Evolutionary conservation across 1,284 basidiomycete species (phyloP).

Genomic region (Tremellales sp.): DNA sequence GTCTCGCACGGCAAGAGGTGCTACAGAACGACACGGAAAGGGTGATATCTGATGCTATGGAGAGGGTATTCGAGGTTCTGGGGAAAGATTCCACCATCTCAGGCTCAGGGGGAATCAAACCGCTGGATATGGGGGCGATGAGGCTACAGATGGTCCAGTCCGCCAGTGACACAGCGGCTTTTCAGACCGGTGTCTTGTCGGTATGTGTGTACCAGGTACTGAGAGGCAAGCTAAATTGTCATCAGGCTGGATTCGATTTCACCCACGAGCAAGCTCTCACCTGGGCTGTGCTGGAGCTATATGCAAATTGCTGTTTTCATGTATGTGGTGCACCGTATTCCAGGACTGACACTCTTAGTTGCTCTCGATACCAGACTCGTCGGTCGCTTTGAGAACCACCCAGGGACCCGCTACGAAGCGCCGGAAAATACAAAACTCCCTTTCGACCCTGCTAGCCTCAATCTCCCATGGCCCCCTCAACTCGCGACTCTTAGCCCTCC

Average conservation of each 20-base stretch:
- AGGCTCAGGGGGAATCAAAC: conserved; percentile 56
- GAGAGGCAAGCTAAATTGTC: conserved; percentile 6
- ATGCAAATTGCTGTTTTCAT: conserved; percentile 70
- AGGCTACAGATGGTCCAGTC: conserved; percentile 8
- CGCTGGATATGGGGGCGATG: conserved; percentile 58
- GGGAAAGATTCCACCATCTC: conserved; percentile 63
- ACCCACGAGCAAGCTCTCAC: conserved; percentile 63
- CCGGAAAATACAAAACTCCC: conserved; percentile 51
- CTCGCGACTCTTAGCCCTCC: conserved; percentile 57
- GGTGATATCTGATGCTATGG: conserved; percentile 48
- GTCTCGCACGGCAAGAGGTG: conserved; percentile 52
- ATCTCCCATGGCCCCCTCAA: conserved; percentile 48
- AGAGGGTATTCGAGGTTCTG: conserved; percentile 52
- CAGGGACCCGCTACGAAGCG: conserved; percentile 54
- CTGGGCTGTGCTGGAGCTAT: conserved; percentile 79
- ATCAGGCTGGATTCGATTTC: conserved; percentile 64
- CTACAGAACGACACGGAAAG: conserved; percentile 13
- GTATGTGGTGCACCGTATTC: conserved; percentile 47
- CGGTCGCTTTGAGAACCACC: conserved; percentile 50
- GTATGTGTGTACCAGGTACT: background rate
- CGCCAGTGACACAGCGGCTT: conserved; percentile 18
- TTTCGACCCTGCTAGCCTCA: conserved; percentile 57
- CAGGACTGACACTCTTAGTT: conserved; percentile 16
- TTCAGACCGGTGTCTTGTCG: conserved; percentile 13
- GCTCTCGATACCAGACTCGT: conserved; percentile 57